These are phyloP conservation scores for Ceriops tagal DNA, from an alignment of 345 rosid genomes.

Conservation along the genomic window DNA sequence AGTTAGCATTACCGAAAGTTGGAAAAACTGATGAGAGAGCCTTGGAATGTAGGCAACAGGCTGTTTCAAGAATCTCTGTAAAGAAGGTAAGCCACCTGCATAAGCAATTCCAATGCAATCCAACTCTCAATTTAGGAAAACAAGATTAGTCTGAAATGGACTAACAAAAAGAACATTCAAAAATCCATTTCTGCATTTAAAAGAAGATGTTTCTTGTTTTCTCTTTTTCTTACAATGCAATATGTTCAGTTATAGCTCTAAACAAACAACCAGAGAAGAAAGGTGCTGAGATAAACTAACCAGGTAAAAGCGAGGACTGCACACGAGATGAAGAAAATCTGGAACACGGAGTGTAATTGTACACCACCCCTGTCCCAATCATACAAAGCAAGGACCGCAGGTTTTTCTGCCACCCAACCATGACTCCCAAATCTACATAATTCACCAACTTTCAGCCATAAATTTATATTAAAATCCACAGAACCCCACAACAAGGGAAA, in stretches of 20 bases:
- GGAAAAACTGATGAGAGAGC: conserved; percentile 63
- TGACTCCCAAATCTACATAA: conserved; percentile 13
- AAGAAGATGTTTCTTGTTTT: not conserved
- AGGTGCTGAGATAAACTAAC: conserved; percentile 22
- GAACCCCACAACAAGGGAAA: no score
- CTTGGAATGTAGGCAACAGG: conserved; percentile 34
- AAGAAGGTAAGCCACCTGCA: conserved; percentile 40
- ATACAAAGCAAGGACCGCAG: conserved; percentile 47
- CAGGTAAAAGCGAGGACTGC: conserved; percentile 31
- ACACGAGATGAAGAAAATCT: conserved; percentile 21
- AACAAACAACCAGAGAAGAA: not conserved
- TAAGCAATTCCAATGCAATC: conserved; percentile 2
- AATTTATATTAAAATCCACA: no score
- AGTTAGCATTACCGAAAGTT: conserved; percentile 51
- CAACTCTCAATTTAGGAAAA: not conserved
- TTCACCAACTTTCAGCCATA: no score
- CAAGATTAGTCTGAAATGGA: not conserved
- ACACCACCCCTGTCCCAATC: conserved; percentile 41
- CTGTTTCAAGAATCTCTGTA: conserved; percentile 42
- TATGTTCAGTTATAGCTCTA: not conserved
- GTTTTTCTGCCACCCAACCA: conserved; percentile 80
- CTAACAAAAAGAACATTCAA: not conserved
- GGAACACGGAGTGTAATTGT: conserved; percentile 25
- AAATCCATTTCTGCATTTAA: no score
- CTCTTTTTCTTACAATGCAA: not conserved